Conservation (phyloP, 2,329 filamentous ascomycete genomes). For the Pochonia chlamydosporia region DNA sequence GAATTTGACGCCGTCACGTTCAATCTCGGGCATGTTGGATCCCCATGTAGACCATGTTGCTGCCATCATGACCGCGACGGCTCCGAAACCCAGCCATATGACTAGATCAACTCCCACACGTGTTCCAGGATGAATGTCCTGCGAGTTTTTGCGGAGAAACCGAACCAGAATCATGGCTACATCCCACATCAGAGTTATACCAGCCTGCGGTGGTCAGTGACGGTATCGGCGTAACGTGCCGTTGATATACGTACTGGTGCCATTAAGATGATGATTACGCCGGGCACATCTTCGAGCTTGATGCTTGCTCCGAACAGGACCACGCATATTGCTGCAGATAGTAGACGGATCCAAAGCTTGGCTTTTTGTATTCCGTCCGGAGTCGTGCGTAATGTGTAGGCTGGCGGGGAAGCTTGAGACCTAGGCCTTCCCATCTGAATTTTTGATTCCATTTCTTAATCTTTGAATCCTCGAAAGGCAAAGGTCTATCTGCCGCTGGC, state of each 20-base stretch:
- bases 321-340: neutral
- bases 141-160: neutral
- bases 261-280: neutral
- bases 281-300: neutral
- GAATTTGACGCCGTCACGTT: neutral
- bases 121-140: neutral
- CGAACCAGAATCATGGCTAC: neutral
- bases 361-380: neutral
- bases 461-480: too few relatives aligned
- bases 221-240: neutral
- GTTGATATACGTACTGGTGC: neutral
- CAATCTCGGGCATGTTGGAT: neutral
- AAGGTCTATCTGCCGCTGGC: too few relatives aligned
- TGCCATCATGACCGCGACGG: constrained; percentile 2
- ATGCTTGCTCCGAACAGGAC: neutral
- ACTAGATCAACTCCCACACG: constrained; percentile 5
- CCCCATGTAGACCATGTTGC: constrained; percentile 2
- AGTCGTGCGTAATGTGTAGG: neutral
- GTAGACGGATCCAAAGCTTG: neutral
- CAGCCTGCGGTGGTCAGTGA: neutral
- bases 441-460: neutral
- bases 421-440: neutral
- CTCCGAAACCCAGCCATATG: constrained; percentile 4
- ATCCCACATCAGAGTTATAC: neutral
- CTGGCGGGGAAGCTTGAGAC: neutral